phyloP scores from a whole-genome alignment of 345 rosid species.

The Acer campestre region DNA sequence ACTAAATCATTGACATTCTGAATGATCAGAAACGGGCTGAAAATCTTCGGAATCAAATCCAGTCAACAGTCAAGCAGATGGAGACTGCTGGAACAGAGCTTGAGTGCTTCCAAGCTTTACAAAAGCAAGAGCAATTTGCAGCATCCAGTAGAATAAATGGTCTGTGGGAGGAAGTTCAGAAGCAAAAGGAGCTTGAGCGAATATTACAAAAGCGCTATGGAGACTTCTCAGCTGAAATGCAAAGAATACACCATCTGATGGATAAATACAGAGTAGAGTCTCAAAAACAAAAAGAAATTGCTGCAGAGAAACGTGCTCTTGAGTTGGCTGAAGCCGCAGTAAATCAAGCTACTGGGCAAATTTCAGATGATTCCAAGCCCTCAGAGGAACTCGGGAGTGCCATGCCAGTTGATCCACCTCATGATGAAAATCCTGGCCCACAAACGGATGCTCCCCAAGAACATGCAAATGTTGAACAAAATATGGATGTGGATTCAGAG shows the following conservation, averaged over 20 bases:
- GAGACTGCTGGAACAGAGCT: slow-evolving; percentile 90
- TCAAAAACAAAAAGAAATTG: slow-evolving; percentile 52
- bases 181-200: slow-evolving; percentile 87
- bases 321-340: slow-evolving; percentile 33
- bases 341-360: slow-evolving; percentile 26
- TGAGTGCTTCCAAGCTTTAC: slow-evolving; percentile 85
- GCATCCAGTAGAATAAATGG: slow-evolving; percentile 79
- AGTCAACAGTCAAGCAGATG: slow-evolving; percentile 77
- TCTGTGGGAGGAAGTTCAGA: slow-evolving; percentile 84
- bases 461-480: slow-evolving; percentile 7
- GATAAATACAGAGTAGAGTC: slow-evolving; percentile 52
- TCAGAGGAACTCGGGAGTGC: slow-evolving; percentile 21
- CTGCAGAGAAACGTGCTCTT: slow-evolving; percentile 36
- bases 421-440: slow-evolving; percentile 9
- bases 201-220: slow-evolving; percentile 77
- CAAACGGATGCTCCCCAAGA: slow-evolving; percentile 15
- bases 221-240: slow-evolving; percentile 57
- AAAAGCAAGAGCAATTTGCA: slow-evolving; percentile 92
- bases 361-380: slow-evolving; percentile 25
- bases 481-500: slow-evolving; percentile 26
- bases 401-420: slow-evolving; percentile 24
- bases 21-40: slow-evolving; percentile 70
- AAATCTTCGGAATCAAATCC: slow-evolving; percentile 71
- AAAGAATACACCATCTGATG: slow-evolving; percentile 50
- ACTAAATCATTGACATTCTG: slow-evolving; percentile 19